These are phyloP conservation scores for Aspergillus puulaauensis DNA, from an alignment of 2,329 filamentous ascomycete genomes.

Conservation along the genomic window DNA sequence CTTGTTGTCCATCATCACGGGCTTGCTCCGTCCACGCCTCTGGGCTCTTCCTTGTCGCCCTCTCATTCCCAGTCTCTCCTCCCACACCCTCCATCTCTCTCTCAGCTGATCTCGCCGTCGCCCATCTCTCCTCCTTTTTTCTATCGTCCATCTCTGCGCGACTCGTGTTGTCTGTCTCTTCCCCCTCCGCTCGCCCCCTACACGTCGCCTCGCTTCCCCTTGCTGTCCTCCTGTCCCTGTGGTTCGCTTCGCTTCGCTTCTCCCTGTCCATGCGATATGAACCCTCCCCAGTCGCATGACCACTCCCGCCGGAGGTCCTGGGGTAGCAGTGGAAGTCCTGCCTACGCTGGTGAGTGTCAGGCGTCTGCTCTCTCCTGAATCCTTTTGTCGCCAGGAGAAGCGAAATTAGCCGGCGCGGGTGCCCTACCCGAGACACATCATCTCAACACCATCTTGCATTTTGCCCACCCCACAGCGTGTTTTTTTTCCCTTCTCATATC, in stretches of 20 bases:
- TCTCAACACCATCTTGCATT: slow-evolving; percentile 2
- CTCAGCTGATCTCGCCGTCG: slow-evolving; percentile 13
- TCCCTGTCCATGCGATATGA: slow-evolving; percentile 33
- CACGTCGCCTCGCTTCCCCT: slow-evolving; percentile 6
- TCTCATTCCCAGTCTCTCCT: not conserved
- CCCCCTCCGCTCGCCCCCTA: slow-evolving; percentile 9
- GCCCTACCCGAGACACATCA: not conserved
- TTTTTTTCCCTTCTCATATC: not conserved
- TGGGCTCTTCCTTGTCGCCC: not conserved
- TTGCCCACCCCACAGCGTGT: not conserved
- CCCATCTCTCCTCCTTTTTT: not conserved
- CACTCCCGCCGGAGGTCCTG: slow-evolving; percentile 35
- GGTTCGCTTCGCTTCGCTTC: slow-evolving; percentile 1
- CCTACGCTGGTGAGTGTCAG: slow-evolving; percentile 38
- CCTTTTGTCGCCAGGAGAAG: slow-evolving; percentile 8
- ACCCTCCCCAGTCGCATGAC: slow-evolving; percentile 34
- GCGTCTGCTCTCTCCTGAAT: slow-evolving; percentile 10
- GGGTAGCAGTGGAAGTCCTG: slow-evolving; percentile 37
- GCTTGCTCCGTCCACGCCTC: not conserved
- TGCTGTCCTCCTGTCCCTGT: not conserved
- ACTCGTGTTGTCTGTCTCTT: slow-evolving; percentile 3
- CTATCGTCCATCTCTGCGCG: not conserved
- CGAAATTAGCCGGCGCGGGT: slow-evolving; percentile 4
- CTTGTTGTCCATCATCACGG: slow-evolving; percentile 13
- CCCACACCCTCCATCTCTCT: not conserved